Percentiles rank a stretch among this genome's conserved stretches.
These are phyloP conservation scores for Corymbia calophylla DNA, from an alignment of 441 rosid species.

Conservation along the genomic window DNA sequence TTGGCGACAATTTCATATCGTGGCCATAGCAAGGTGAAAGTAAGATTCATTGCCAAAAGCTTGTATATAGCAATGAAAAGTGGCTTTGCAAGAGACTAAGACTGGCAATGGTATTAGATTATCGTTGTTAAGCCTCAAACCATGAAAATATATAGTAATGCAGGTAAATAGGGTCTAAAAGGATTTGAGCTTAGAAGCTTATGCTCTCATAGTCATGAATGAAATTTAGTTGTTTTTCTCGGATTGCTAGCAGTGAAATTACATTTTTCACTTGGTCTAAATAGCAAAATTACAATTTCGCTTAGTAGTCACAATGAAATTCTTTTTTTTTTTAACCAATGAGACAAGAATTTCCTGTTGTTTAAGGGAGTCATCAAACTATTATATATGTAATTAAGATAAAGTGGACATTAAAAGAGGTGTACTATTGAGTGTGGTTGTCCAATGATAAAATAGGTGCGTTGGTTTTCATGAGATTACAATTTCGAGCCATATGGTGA, in stretches of 20 bases:
- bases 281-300: background rate
- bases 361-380: background rate
- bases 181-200: background rate
- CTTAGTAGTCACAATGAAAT: background rate
- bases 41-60: background rate
- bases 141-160: background rate
- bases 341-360: background rate
- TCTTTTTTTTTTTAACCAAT: background rate
- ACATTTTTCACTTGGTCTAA: background rate
- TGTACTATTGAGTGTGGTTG: background rate
- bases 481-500: background rate
- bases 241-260: background rate
- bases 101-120: background rate
- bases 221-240: background rate
- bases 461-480: background rate
- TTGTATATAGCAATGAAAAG: background rate
- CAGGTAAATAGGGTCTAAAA: background rate
- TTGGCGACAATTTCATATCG: background rate
- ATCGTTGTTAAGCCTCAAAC: background rate
- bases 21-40: background rate
- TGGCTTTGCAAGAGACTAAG: too few species aligned
- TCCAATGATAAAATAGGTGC: background rate
- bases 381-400: background rate
- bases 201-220: background rate
- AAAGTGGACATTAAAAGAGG: background rate